Conservation (phyloP, 345 rosid species). For the Combretum micranthum region DNA sequence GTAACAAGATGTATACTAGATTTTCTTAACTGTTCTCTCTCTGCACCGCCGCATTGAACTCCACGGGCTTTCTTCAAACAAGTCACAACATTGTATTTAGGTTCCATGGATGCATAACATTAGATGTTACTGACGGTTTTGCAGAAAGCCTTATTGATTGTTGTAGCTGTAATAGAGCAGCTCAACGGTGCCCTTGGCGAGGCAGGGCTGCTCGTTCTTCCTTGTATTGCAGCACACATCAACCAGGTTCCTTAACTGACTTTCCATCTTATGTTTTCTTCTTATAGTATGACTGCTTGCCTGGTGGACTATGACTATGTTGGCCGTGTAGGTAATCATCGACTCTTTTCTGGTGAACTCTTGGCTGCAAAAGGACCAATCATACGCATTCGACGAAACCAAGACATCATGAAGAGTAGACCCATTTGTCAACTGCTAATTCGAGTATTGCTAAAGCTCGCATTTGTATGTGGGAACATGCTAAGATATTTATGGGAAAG, state of each 20-base stretch:
- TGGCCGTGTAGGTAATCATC: constrained; percentile 8
- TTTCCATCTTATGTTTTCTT: neutral
- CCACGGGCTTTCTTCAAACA: too few relatives aligned
- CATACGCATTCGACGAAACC: neutral
- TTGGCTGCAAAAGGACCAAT: constrained; percentile 18
- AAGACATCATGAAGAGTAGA: constrained; percentile 10
- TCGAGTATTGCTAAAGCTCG: too few relatives aligned
- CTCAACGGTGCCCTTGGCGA: constrained; percentile 24
- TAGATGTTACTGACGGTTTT: neutral
- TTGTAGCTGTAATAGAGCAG: constrained; percentile 24
- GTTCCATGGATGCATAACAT: neutral
- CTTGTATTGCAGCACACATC: constrained; percentile 24
- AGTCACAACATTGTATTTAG: neutral
- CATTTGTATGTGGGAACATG: too few relatives aligned
- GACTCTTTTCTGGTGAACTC: constrained; percentile 23
- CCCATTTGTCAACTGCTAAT: neutral
- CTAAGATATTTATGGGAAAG: too few relatives aligned
- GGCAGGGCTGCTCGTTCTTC: constrained; percentile 23
- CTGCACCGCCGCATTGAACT: too few relatives aligned
- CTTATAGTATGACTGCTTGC: neutral
- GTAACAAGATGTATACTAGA: too few relatives aligned
- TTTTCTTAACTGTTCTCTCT: too few relatives aligned
- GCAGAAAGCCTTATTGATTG: constrained; percentile 23
- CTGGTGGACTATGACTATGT: neutral
- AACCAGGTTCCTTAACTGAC: constrained; percentile 12